phyloP scores from a whole-genome alignment of 768 basidiomycete species.

The Rubroboletus satanas region DNA sequence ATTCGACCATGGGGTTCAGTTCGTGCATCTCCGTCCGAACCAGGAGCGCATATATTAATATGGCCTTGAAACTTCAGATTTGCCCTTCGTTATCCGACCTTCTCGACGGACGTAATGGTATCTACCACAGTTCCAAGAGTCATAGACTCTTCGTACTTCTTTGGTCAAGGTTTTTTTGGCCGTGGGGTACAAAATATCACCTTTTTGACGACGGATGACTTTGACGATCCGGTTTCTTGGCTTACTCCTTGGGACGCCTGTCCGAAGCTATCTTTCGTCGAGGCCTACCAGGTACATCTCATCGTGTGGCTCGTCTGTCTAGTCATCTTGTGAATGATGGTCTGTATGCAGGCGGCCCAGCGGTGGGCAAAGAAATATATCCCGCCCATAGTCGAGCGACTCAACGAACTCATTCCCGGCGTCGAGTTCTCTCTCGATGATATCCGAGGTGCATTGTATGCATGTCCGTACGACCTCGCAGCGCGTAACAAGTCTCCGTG shows the following conservation, averaged over 20 bases:
- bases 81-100: constrained; percentile 18
- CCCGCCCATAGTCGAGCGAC: constrained; percentile 34
- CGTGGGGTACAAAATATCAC: constrained; percentile 20
- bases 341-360: constrained; percentile 3
- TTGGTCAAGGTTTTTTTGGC: constrained; percentile 39
- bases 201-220: constrained; percentile 32
- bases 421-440: constrained; percentile 31
- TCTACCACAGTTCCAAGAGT: constrained; percentile 24
- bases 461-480: constrained; percentile 41
- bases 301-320: not conserved
- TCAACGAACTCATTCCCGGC: constrained; percentile 34
- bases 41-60: not conserved
- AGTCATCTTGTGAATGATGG: not conserved
- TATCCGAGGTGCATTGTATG: constrained; percentile 39
- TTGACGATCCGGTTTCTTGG: constrained; percentile 33
- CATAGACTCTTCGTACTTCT: constrained; percentile 41
- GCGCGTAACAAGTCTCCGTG: constrained; percentile 35
- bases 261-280: constrained; percentile 3
- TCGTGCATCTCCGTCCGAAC: constrained; percentile 3
- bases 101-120: constrained; percentile 11
- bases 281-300: not conserved
- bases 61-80: constrained; percentile 11
- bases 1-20: constrained; percentile 41
- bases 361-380: constrained; percentile 36
- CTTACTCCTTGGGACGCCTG: constrained; percentile 39